phyloP scores from a whole-genome alignment of 306 rosid genomes.

The Inga leiocalycina region DNA sequence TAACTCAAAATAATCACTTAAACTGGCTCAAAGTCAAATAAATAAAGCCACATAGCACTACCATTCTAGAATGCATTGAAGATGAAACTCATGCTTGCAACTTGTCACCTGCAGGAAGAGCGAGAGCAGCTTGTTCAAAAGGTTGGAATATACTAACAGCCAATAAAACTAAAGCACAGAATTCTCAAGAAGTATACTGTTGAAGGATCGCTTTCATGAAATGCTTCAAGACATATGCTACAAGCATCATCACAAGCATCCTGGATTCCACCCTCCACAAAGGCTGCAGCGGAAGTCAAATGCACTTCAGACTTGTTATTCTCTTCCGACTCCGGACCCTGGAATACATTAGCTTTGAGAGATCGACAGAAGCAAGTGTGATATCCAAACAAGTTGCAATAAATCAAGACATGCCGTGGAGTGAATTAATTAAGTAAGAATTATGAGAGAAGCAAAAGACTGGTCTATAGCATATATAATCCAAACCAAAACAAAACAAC shows the following conservation, averaged over 20 bases:
- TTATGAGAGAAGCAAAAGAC: background rate
- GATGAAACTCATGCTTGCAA: constrained; percentile 97
- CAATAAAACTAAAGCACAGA: background rate
- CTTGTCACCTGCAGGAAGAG: constrained; percentile 64
- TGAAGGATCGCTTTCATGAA: constrained; percentile 88
- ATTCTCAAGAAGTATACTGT: constrained; percentile 50
- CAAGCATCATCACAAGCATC: constrained; percentile 96
- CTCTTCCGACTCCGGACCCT: constrained; percentile 68
- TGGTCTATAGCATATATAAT: background rate
- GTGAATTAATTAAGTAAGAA: background rate
- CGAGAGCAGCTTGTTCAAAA: constrained; percentile 28
- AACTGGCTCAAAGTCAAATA: background rate
- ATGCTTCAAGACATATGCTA: constrained; percentile 92
- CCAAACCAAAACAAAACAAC: background rate
- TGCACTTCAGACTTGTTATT: constrained; percentile 60
- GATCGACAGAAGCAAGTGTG: background rate
- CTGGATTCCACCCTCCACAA: constrained; percentile 97
- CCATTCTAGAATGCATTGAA: constrained; percentile 98
- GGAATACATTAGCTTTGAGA: constrained; percentile 2
- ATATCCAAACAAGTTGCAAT: background rate
- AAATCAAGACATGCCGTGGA: background rate
- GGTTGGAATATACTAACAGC: background rate
- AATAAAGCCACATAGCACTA: constrained; percentile 35
- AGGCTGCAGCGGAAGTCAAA: constrained; percentile 93
- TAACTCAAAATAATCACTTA: constrained; percentile 14